phyloP scores from a whole-genome alignment of 352 stramenopile genomes.

The Globisporangium rhizosaccharum region DNA sequence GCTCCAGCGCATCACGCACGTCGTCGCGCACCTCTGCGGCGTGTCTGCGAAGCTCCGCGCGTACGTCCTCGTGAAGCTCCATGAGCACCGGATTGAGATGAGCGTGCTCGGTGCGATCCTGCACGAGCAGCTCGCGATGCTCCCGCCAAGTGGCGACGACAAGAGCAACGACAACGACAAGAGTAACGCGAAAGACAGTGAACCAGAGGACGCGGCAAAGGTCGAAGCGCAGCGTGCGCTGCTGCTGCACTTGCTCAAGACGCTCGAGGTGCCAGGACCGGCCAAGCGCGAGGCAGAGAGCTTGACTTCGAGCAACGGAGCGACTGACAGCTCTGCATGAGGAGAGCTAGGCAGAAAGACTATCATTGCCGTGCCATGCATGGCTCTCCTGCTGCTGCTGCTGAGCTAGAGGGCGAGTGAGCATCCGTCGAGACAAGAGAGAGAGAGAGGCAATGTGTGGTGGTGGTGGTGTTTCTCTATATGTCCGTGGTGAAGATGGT shows the following conservation, averaged over 20 bases:
- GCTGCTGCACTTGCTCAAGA: conserved; percentile 27
- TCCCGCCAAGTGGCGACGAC: conserved; percentile 10
- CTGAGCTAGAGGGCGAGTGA: no score
- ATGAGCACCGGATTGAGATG: conserved; percentile 62
- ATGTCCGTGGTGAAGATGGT: background rate
- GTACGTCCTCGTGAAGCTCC: conserved; percentile 73
- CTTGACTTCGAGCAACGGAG: conserved; percentile 4
- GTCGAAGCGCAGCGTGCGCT: conserved; percentile 31
- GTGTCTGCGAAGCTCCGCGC: conserved; percentile 60
- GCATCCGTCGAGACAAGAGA: no score
- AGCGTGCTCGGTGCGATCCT: conserved; percentile 38
- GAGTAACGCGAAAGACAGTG: background rate
- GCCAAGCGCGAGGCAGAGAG: no score
- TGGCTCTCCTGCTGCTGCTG: no score
- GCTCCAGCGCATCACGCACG: conserved; percentile 60
- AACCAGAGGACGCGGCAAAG: conserved; percentile 15
- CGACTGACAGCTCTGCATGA: background rate
- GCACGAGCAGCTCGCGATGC: conserved; percentile 51
- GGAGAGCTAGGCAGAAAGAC: no score
- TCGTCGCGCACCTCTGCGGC: conserved; percentile 54
- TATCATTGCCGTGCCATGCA: no score
- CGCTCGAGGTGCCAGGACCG: conserved; percentile 1
- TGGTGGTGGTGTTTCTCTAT: no score
- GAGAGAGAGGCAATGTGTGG: no score
- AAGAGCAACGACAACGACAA: conserved; percentile 4